Conservation (phyloP, 495 filamentous ascomycete genomes). For the Amphirosellinia nigrospora region DNA sequence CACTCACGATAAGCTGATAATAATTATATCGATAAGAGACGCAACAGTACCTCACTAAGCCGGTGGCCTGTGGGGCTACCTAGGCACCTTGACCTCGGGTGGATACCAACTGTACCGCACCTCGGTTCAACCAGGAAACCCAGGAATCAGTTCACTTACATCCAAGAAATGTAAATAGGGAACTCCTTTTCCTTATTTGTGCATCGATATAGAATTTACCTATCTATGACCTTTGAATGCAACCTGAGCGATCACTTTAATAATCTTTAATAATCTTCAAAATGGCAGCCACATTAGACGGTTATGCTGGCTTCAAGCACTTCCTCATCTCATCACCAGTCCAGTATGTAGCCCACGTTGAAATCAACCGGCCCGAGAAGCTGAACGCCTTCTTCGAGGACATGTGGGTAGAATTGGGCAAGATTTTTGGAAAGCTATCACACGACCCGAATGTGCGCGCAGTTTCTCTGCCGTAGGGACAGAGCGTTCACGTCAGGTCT, state of each 20-base stretch:
- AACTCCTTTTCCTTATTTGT: neutral
- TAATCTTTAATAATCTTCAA: conserved; percentile 1
- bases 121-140: neutral
- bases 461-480: conserved; percentile 85
- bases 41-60: neutral
- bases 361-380: conserved; percentile 90
- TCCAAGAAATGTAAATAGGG: neutral
- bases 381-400: conserved; percentile 88
- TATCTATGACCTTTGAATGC: neutral
- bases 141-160: neutral
- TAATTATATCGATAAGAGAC: neutral
- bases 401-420: conserved; percentile 87
- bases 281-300: conserved; percentile 28
- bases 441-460: conserved; percentile 72
- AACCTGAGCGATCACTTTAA: neutral
- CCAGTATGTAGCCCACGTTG: conserved; percentile 83
- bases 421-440: conserved; percentile 77
- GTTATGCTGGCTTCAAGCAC: conserved; percentile 63
- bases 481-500: conserved; percentile 85
- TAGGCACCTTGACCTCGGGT: neutral
- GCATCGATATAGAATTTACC: neutral
- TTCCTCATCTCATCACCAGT: conserved; percentile 78
- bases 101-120: neutral
- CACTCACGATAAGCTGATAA: neutral
- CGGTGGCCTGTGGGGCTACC: neutral